Evolutionary conservation across 2,329 filamentous ascomycete species (phyloP).

Genomic region (Nigrospora oryzae): DNA sequence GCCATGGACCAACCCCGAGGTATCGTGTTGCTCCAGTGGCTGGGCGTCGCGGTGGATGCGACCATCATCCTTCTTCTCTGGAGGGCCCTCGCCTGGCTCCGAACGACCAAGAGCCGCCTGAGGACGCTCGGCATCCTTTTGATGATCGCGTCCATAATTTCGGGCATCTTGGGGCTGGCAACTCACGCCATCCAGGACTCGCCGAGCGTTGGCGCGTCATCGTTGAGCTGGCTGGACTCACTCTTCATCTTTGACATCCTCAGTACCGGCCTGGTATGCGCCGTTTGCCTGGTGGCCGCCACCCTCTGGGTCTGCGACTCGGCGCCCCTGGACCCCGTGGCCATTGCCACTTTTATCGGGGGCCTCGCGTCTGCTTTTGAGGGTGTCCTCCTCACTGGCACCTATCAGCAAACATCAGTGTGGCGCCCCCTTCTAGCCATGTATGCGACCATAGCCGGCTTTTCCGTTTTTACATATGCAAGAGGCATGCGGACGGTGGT

Average conservation of each 20-base stretch:
- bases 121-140: conserved; percentile 34
- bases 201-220: conserved; percentile 14
- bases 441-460: conserved; percentile 29
- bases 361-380: conserved; percentile 27
- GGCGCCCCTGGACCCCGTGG: conserved; percentile 31
- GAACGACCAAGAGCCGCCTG: conserved; percentile 37
- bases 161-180: conserved; percentile 26
- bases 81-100: conserved; percentile 42
- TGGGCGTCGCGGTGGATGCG: conserved; percentile 37
- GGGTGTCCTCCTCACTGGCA: conserved; percentile 28
- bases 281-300: conserved; percentile 32
- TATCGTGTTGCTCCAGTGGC: conserved; percentile 31
- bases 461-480: conserved; percentile 32
- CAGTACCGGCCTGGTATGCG: conserved; percentile 37
- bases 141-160: conserved; percentile 27
- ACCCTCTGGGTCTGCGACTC: conserved; percentile 38
- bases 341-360: conserved; percentile 32
- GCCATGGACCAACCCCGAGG: conserved; percentile 27
- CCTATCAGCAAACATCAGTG: conserved; percentile 34
- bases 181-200: conserved; percentile 18
- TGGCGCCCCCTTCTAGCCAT: conserved; percentile 27
- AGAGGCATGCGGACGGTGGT: conserved; percentile 34
- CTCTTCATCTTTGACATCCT: conserved; percentile 40
- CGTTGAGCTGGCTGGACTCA: conserved; percentile 27
- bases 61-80: conserved; percentile 37